Evolutionary conservation across 1,284 basidiomycete species (phyloP).

Genomic region (Mycosarcoma maydis): DNA sequence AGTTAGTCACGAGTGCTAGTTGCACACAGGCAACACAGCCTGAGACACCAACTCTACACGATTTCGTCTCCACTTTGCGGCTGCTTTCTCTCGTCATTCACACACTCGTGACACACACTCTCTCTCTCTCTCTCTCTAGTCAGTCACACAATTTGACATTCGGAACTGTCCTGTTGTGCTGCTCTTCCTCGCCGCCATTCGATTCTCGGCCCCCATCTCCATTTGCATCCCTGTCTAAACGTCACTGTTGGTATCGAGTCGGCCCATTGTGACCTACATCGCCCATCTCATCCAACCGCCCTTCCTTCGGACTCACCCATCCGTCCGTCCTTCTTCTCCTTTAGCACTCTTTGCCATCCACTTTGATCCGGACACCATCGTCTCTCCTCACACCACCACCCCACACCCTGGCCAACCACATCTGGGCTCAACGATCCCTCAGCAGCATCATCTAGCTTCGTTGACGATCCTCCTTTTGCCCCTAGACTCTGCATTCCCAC

Average conservation of each 20-base stretch:
- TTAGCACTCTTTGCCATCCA: not conserved
- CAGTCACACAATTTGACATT: slow-evolving; percentile 3
- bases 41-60: slow-evolving; percentile 17
- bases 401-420: no score
- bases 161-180: not conserved
- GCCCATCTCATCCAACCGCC: no score
- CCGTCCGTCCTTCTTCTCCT: not conserved
- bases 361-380: not conserved
- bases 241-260: no score
- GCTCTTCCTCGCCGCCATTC: not conserved
- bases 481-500: not conserved
- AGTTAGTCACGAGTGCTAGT: not conserved
- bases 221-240: no score
- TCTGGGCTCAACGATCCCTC: no score
- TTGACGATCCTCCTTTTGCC: not conserved
- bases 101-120: no score
- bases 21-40: slow-evolving; percentile 3
- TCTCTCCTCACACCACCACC: no score
- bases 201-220: not conserved
- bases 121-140: not conserved
- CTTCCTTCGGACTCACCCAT: not conserved
- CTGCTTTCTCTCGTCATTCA: no score
- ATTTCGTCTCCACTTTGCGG: not conserved
- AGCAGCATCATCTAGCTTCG: no score
- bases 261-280: no score